Evolutionary conservation across 2,329 filamentous ascomycete species (phyloP).

Genomic region (Ophiocordyceps robertsii): DNA sequence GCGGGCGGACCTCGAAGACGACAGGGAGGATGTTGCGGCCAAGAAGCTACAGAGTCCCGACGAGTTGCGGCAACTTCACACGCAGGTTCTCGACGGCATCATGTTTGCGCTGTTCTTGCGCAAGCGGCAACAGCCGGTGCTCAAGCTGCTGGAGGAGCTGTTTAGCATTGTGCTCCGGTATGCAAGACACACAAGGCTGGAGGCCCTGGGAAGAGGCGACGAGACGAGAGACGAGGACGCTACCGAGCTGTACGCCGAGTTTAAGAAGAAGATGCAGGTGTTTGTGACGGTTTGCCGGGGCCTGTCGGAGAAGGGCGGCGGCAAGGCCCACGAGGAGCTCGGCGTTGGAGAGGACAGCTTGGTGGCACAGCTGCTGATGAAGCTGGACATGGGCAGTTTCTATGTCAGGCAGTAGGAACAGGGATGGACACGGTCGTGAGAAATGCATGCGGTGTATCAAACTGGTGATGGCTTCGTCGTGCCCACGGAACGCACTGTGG

Average conservation of each 20-base stretch:
- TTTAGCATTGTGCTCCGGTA: constrained; percentile 62
- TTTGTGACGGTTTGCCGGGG: constrained; percentile 63
- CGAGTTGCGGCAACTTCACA: constrained; percentile 55
- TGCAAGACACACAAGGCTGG: constrained; percentile 35
- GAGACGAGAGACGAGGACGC: constrained; percentile 9
- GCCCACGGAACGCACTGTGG: no score
- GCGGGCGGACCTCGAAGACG: constrained; percentile 38
- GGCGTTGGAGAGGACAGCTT: constrained; percentile 37
- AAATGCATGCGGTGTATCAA: no score
- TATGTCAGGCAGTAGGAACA: constrained; percentile 16
- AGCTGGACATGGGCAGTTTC: constrained; percentile 58
- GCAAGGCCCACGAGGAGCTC: constrained; percentile 15
- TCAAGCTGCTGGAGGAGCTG: constrained; percentile 63
- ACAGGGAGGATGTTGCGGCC: constrained; percentile 18
- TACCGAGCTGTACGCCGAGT: constrained; percentile 43
- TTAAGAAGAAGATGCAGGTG: constrained; percentile 58
- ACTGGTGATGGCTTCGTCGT: no score
- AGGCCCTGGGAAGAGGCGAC: constrained; percentile 16
- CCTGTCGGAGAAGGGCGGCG: constrained; percentile 47
- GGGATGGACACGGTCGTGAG: no score
- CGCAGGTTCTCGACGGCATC: constrained; percentile 60
- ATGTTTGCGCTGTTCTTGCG: constrained; percentile 60
- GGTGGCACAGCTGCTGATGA: constrained; percentile 53
- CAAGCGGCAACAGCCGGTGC: constrained; percentile 59
- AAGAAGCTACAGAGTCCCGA: constrained; percentile 39